Conservation (phyloP, 1,284 basidiomycete genomes). For the Caloboletus inedulis region DNA sequence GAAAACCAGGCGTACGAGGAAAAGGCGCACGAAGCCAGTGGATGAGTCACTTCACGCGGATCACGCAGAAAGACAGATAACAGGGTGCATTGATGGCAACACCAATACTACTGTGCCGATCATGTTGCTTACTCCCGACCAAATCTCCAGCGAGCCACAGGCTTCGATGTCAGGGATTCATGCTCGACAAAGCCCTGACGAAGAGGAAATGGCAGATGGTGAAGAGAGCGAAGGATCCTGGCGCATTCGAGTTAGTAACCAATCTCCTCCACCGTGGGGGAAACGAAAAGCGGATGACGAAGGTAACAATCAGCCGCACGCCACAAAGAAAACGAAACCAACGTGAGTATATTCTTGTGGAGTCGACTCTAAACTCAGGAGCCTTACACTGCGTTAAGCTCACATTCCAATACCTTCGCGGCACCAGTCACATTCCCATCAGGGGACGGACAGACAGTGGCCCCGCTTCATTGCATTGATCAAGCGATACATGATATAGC, state of each 20-base stretch:
- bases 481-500: constrained; percentile 61
- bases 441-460: constrained; percentile 3
- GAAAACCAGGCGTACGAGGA: constrained; percentile 55
- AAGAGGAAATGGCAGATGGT: constrained; percentile 59
- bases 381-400: constrained; percentile 4
- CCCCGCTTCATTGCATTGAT: constrained; percentile 56
- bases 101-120: constrained; percentile 19
- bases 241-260: constrained; percentile 59
- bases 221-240: constrained; percentile 59
- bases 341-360: constrained; percentile 24
- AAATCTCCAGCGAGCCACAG: constrained; percentile 16
- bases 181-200: constrained; percentile 37
- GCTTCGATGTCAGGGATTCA: constrained; percentile 17
- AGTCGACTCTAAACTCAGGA: neutral
- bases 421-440: constrained; percentile 8
- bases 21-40: constrained; percentile 40
- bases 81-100: constrained; percentile 23
- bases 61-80: constrained; percentile 24
- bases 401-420: constrained; percentile 1
- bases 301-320: constrained; percentile 3
- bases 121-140: constrained; percentile 26
- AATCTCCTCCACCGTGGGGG: constrained; percentile 63
- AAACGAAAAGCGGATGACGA: constrained; percentile 51
- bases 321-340: constrained; percentile 28
- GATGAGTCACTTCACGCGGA: constrained; percentile 27